Evolutionary conservation across 2,329 filamentous ascomycete genomes (phyloP).

Genomic region (Penicillium psychrosexuale): DNA sequence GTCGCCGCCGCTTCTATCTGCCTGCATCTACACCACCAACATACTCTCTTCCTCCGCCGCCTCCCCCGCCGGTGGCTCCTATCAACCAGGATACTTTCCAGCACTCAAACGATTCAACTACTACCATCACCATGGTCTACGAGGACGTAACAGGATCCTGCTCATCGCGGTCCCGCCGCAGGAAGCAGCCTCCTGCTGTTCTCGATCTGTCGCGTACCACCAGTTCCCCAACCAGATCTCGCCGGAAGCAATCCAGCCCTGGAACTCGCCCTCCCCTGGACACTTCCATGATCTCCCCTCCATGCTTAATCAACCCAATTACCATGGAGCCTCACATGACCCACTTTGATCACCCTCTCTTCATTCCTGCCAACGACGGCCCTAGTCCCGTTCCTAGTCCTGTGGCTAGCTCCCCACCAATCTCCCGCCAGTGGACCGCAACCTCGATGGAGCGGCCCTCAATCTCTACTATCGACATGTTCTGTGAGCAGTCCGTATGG

Average conservation of each 20-base stretch:
- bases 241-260: constrained; percentile 26
- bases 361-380: constrained; percentile 39
- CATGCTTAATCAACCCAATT: constrained; percentile 37
- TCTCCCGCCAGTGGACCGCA: constrained; percentile 29
- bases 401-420: constrained; percentile 29
- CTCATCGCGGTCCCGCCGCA: constrained; percentile 28
- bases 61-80: constrained; percentile 24
- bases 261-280: constrained; percentile 32
- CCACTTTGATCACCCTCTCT: constrained; percentile 41
- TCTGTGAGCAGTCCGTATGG: constrained; percentile 41
- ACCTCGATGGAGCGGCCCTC: constrained; percentile 33
- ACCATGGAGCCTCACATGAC: constrained; percentile 40
- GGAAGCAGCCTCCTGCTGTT: constrained; percentile 32
- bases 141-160: constrained; percentile 22
- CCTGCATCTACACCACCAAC: constrained; percentile 24
- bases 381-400: constrained; percentile 38
- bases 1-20: constrained; percentile 25
- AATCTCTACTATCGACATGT: constrained; percentile 33
- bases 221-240: constrained; percentile 14
- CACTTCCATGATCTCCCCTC: constrained; percentile 40
- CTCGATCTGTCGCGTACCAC: constrained; percentile 28
- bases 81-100: constrained; percentile 16
- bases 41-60: constrained; percentile 22
- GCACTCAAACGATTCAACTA: constrained; percentile 25
- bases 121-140: constrained; percentile 33